These are phyloP conservation scores for Juglanconis juglandina DNA, from an alignment of 2,329 filamentous ascomycete genomes.

Conservation along the genomic window DNA sequence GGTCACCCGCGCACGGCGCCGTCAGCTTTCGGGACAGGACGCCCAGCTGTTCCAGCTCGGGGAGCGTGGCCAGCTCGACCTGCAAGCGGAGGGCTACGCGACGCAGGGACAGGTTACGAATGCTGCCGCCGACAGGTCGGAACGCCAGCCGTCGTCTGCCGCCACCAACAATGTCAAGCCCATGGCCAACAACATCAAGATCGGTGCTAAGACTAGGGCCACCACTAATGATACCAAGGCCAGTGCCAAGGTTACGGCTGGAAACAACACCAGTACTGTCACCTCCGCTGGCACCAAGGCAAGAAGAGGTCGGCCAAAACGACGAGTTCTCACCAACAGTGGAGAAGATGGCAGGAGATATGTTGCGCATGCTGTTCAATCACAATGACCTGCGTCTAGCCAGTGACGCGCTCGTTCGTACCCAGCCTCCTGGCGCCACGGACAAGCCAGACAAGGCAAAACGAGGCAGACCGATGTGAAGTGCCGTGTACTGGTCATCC, in stretches of 20 bases:
- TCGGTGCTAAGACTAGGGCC: not conserved
- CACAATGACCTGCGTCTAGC: not conserved
- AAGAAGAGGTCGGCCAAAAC: not conserved
- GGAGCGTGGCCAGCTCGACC: not conserved
- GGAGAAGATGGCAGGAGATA: not conserved
- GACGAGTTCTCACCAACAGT: no score
- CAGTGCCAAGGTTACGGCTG: not conserved
- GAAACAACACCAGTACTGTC: not conserved
- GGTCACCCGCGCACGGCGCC: constrained; percentile 1
- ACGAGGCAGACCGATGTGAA: not conserved
- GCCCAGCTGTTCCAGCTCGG: constrained; percentile 4
- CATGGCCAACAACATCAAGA: not conserved
- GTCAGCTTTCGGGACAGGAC: not conserved
- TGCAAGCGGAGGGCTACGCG: not conserved
- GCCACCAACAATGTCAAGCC: no score
- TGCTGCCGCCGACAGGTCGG: no score
- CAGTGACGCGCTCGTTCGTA: not conserved
- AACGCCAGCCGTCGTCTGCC: no score
- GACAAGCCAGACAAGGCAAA: not conserved
- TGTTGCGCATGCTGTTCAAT: not conserved
- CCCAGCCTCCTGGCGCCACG: not conserved
- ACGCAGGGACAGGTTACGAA: not conserved
- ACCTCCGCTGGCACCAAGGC: not conserved
- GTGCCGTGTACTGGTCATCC: not conserved
- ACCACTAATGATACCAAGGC: no score